Evolutionary conservation across 257 asterid species (phyloP), one percentile per base, ranked within the genome.

Genomic region (Buddleja alternifolia): DNA sequence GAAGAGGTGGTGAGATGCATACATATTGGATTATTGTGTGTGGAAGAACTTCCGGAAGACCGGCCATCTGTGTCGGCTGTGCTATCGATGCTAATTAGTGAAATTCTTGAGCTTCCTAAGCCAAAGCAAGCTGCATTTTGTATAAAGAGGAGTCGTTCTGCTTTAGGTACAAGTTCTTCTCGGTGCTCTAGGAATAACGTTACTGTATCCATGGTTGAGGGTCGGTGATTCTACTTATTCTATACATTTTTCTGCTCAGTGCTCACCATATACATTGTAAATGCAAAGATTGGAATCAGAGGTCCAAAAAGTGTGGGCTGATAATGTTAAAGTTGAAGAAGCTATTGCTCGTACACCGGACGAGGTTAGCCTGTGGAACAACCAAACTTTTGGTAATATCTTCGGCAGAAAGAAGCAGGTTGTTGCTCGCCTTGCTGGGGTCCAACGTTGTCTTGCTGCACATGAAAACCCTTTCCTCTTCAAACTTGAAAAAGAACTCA

Each of bases 1-100:
- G 57, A 17, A 46, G 83, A 90, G 70, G 75, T 82, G 29, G 6
- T 74, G 73, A 72, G 90, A 71, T 86, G 85, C 77, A 70, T 88
- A 11, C 92, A 84, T 21, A 83, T 86, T 0, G 92, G 92, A 24
- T 51, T 90, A 47, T 71, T 90, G 68, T 88, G 92, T 3, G 92
- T 88, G 42, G 94, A 90, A 79, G 91, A 87, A 67, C 71, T 69
- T 60, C 83, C 83, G 20, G 74, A 32, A 10, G 88, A 85, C 39
- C 76, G 95, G 78, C 97, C 93, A 10, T 74, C 76, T 16, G 60
- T 82, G 16, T 71, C 85, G 10, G 10, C 62, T 24, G 81, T 84
- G 17, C 78, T 90, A 6, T 81, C 88, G 7, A 84, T 88, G 90
- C 73, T 90, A 20, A 80, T 60, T 11, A 75, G 85, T 73, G 86